Conservation (phyloP, 2,329 filamentous ascomycete species). For the Periconia digitata region DNA sequence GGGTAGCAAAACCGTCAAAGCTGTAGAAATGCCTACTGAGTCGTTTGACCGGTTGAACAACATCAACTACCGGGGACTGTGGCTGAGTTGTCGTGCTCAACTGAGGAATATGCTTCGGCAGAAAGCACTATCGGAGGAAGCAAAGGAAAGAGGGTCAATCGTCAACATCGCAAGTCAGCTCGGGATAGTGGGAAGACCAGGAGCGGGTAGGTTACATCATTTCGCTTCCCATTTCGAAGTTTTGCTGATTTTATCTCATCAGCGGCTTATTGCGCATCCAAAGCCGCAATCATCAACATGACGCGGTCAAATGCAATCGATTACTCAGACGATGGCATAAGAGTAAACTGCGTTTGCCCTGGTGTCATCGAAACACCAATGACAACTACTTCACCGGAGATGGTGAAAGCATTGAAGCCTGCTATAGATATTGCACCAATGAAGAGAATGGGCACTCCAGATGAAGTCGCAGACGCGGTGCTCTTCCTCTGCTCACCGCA, state of each 20-base stretch:
- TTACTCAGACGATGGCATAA: conserved; percentile 53
- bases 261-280: conserved; percentile 61
- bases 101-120: conserved; percentile 55
- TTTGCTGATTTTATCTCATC: not conserved
- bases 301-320: conserved; percentile 60
- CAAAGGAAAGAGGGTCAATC: conserved; percentile 48
- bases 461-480: conserved; percentile 59
- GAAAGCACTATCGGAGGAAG: conserved; percentile 47
- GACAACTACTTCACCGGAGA: conserved; percentile 26
- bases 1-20: conserved; percentile 42
- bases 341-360: conserved; percentile 63
- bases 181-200: conserved; percentile 42
- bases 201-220: conserved; percentile 19
- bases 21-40: conserved; percentile 51
- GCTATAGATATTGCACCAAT: conserved; percentile 52
- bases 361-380: conserved; percentile 50
- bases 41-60: conserved; percentile 57
- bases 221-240: not conserved
- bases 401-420: conserved; percentile 34
- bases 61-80: conserved; percentile 60
- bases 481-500: conserved; percentile 55
- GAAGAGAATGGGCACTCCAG: conserved; percentile 49
- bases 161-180: conserved; percentile 59
- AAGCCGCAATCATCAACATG: conserved; percentile 61
- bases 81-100: conserved; percentile 57